These are phyloP conservation scores for Diplodia sapinea DNA, from an alignment of 2,329 filamentous ascomycete species.

Conservation along the genomic window DNA sequence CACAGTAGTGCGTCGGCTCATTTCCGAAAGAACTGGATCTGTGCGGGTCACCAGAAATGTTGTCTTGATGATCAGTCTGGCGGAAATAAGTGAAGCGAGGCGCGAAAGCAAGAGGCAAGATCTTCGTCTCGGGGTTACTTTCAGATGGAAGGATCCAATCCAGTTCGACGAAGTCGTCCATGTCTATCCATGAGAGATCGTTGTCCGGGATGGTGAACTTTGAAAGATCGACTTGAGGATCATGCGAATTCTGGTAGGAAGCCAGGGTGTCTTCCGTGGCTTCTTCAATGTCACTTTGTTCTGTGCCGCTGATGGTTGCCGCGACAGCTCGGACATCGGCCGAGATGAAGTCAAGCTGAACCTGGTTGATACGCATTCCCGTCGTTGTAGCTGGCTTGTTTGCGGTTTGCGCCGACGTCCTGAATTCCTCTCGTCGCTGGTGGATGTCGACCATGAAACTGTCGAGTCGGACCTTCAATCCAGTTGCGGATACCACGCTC, in stretches of 20 bases:
- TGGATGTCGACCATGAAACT: conserved; percentile 98
- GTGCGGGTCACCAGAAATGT: conserved; percentile 78
- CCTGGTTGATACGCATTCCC: conserved; percentile 94
- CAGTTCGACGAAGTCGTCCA: conserved; percentile 98
- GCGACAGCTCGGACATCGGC: conserved; percentile 94
- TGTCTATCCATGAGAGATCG: conserved; percentile 96
- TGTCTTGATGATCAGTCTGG: conserved; percentile 88
- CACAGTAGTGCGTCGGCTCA: conserved; percentile 91
- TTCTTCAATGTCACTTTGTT: conserved; percentile 73
- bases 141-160: conserved; percentile 95
- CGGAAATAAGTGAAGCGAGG: conserved; percentile 98
- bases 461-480: conserved; percentile 93
- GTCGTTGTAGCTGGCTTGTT: conserved; percentile 79
- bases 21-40: conserved; percentile 89
- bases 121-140: conserved; percentile 90
- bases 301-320: conserved; percentile 83
- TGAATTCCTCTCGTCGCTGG: conserved; percentile 90
- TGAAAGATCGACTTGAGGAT: conserved; percentile 68
- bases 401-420: conserved; percentile 71
- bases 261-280: conserved; percentile 68
- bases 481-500: conserved; percentile 83
- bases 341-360: conserved; percentile 87
- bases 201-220: conserved; percentile 95
- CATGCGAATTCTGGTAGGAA: conserved; percentile 58
- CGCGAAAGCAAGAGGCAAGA: conserved; percentile 87